Evolutionary conservation across 2,329 filamentous ascomycete genomes (phyloP).

Genomic region (Alternaria rosae): DNA sequence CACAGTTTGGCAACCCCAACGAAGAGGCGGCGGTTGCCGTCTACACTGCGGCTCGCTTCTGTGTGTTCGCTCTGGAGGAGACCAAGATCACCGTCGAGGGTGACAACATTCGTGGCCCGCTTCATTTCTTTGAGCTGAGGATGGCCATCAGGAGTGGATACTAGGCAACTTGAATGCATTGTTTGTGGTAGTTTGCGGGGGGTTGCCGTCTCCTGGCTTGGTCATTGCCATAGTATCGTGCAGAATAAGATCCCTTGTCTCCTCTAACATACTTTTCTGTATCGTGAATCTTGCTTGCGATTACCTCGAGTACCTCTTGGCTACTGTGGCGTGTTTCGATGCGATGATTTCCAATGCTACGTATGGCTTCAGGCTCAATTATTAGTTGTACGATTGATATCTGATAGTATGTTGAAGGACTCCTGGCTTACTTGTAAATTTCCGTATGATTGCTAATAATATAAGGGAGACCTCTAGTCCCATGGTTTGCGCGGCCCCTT

Average conservation of each 20-base stretch:
- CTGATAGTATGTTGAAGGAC: not conserved
- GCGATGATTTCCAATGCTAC: not conserved
- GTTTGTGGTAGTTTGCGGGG: not conserved
- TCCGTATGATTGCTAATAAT: not conserved
- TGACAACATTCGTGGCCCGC: too few relatives aligned
- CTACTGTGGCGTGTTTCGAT: not conserved
- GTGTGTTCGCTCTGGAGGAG: constrained; percentile 11
- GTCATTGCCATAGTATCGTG: not conserved
- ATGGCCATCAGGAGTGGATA: not conserved
- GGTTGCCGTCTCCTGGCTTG: not conserved
- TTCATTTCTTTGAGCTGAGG: not conserved
- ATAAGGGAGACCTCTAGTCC: not conserved
- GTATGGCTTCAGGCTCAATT: not conserved
- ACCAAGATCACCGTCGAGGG: constrained; percentile 6
- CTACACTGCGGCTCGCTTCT: constrained; percentile 9
- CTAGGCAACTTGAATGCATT: not conserved
- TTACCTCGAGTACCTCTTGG: not conserved
- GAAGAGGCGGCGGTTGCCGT: constrained; percentile 1
- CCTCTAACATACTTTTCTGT: not conserved
- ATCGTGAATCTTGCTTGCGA: not conserved
- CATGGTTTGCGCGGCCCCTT: too few relatives aligned
- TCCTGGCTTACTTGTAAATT: not conserved
- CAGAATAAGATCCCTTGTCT: not conserved
- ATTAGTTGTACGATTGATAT: not conserved
- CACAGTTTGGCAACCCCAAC: constrained; percentile 2